A percentile compares a stretch with the other conserved stretches of the same genome.
These are phyloP conservation scores for Rubia yunnanensis DNA, from an alignment of 257 asterid species.

Conservation along the genomic window DNA sequence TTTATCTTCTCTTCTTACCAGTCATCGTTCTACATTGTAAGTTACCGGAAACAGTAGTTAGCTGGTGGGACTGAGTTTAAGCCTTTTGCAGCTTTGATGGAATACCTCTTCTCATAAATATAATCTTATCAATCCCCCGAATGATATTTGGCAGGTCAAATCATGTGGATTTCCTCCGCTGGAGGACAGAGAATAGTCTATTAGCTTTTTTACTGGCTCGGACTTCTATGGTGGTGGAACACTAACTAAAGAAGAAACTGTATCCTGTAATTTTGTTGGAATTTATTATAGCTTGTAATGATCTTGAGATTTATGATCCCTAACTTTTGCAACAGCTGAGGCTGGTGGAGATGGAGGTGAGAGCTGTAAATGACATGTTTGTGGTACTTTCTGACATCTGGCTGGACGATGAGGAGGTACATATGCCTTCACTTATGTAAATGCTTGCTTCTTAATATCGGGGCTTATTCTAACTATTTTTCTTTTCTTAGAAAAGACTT, in stretches of 20 bases:
- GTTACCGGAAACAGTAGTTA: not conserved
- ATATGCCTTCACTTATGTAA: slow-evolving; percentile 11
- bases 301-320: slow-evolving; percentile 16
- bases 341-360: slow-evolving; percentile 73
- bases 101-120: not conserved
- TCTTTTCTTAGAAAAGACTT: slow-evolving; percentile 66
- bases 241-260: slow-evolving; percentile 81
- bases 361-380: slow-evolving; percentile 92
- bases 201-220: slow-evolving; percentile 44
- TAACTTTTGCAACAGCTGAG: slow-evolving; percentile 50
- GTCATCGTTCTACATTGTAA: not conserved
- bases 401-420: slow-evolving; percentile 79
- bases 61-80: not conserved
- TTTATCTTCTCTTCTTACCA: not conserved
- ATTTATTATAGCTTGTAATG: not conserved
- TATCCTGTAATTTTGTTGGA: slow-evolving; percentile 38
- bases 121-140: slow-evolving; percentile 11
- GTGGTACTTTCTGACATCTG: slow-evolving; percentile 85
- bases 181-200: slow-evolving; percentile 77
- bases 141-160: slow-evolving; percentile 50
- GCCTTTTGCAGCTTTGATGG: not conserved
- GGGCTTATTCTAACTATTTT: slow-evolving; percentile 32
- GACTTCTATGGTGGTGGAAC: slow-evolving; percentile 88
- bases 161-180: slow-evolving; percentile 92
- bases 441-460: slow-evolving; percentile 2